A percentile compares a stretch with the other conserved stretches of the same genome.
These are phyloP conservation scores for Blastocystis hominis DNA, from an alignment of 352 stramenopile species.

Conservation along the genomic window DNA sequence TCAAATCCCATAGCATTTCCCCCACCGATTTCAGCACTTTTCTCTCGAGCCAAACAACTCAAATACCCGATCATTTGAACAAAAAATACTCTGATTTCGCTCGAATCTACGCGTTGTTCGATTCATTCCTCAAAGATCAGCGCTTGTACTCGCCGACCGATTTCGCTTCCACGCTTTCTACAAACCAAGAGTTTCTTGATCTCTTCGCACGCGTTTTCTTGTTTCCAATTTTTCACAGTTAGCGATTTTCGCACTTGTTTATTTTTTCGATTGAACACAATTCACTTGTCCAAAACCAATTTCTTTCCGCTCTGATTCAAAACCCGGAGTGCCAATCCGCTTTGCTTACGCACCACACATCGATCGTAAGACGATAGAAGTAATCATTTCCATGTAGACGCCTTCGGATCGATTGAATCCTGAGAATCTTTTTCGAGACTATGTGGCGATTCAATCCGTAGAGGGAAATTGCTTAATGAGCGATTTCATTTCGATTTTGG, in stretches of 20 bases:
- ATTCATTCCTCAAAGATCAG: background rate
- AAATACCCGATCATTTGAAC: background rate
- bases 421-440: background rate
- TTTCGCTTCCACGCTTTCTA: background rate
- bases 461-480: background rate
- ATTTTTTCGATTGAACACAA: background rate
- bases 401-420: background rate
- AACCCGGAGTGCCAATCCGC: background rate
- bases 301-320: background rate
- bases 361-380: background rate
- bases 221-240: background rate
- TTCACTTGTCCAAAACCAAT: constrained; percentile 1
- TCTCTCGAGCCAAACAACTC: background rate
- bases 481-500: background rate
- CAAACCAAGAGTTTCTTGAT: background rate
- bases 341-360: constrained; percentile 27
- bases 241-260: background rate
- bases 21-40: background rate
- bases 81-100: constrained; percentile 13
- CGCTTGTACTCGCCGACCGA: background rate
- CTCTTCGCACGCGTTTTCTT: background rate
- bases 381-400: background rate
- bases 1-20: constrained; percentile 30
- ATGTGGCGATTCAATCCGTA: background rate
- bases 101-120: constrained; percentile 10